Conservation (phyloP, 1,139 yeast species). For the Saccharomyces hybrid region DNA sequence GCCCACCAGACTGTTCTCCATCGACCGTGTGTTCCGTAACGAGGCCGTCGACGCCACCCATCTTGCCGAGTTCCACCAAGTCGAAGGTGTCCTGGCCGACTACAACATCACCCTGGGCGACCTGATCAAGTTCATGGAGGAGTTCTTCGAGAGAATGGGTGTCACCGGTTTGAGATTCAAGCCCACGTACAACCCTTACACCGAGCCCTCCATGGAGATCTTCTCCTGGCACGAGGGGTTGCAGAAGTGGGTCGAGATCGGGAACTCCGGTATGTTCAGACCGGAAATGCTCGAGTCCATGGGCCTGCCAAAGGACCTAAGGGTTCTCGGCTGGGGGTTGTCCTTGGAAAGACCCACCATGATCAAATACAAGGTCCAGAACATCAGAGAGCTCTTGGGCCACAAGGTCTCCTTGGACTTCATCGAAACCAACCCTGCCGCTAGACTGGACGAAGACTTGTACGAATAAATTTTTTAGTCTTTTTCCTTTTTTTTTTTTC, state of each 20-base stretch:
- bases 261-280: constrained; percentile 99
- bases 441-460: constrained; percentile 78
- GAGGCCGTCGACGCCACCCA: constrained; percentile 99
- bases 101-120: constrained; percentile 92
- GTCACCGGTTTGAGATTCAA: constrained; percentile 91
- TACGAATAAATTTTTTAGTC: constrained; percentile 21
- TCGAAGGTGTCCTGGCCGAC: constrained; percentile 98
- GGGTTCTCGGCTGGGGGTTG: constrained; percentile 97
- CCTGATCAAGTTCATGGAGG: constrained; percentile 96
- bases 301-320: constrained; percentile 92
- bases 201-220: constrained; percentile 97
- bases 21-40: constrained; percentile 97
- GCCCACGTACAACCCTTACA: constrained; percentile 98
- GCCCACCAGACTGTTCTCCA: constrained; percentile 88
- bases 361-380: constrained; percentile 95
- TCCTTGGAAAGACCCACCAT: constrained; percentile 97
- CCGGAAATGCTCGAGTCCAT: constrained; percentile 98
- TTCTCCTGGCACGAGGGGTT: constrained; percentile 95
- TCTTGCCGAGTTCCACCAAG: constrained; percentile 98
- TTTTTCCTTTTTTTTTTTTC: neutral
- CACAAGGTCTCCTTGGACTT: constrained; percentile 91
- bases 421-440: constrained; percentile 95
- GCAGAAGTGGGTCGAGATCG: constrained; percentile 97
- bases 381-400: constrained; percentile 90
- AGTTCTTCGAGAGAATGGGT: constrained; percentile 95